Evolutionary conservation across 2,329 filamentous ascomycete genomes (phyloP).

Genomic region (Alternaria alternata): DNA sequence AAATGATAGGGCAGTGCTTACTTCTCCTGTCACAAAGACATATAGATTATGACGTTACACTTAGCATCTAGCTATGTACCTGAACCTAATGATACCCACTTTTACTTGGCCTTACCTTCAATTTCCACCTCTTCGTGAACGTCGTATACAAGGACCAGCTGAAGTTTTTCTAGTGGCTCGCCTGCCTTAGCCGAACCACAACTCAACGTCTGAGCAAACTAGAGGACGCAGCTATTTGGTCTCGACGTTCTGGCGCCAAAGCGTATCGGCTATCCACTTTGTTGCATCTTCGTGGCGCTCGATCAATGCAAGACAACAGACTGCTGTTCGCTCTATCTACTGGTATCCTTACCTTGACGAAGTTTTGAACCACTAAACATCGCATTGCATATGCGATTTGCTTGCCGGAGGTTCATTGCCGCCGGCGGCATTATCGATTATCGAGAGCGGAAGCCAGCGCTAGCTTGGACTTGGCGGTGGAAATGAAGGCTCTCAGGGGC

Average conservation of each 20-base stretch:
- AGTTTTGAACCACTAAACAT: neutral
- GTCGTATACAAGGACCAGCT: neutral
- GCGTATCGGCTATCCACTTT: neutral
- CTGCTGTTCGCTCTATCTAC: neutral
- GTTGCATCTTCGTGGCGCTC: neutral
- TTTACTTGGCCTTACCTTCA: conserved; percentile 3
- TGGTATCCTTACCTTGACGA: neutral
- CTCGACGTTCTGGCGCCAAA: neutral
- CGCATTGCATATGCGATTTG: neutral
- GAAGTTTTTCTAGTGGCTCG: neutral
- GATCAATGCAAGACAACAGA: neutral
- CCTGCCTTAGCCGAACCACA: neutral
- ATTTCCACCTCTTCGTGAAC: conserved; percentile 6
- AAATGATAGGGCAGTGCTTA: conserved; percentile 42
- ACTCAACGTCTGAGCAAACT: neutral
- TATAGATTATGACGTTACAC: neutral
- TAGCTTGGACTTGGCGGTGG: conserved; percentile 12
- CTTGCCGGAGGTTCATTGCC: neutral
- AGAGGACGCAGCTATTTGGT: neutral
- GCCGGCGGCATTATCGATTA: conserved; percentile 8
- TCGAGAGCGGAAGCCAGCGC: conserved; percentile 6
- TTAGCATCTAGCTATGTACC: neutral
- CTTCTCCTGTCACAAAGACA: neutral
- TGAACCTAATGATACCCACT: conserved; percentile 23
- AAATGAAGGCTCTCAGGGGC: conserved; percentile 12